A percentile compares a stretch with the other conserved stretches of the same genome.
phyloP scores from a whole-genome alignment of 805 yeast genomes.

The Metschnikowia borealis region DNA sequence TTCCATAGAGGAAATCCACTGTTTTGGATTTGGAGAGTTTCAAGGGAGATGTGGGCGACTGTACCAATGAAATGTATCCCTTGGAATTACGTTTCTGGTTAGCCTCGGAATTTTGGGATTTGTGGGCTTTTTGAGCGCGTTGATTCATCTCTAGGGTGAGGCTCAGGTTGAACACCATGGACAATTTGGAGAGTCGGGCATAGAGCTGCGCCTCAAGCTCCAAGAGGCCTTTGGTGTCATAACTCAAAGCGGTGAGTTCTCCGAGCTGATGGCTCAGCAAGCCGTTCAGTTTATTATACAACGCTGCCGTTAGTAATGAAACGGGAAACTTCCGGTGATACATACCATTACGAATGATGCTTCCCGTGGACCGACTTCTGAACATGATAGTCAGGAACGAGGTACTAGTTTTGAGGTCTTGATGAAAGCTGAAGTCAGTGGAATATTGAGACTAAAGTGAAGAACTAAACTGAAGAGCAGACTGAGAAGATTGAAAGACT shows the following conservation, averaged over 20 bases:
- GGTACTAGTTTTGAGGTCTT: too few relatives aligned
- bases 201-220: neutral
- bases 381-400: neutral
- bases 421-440: too few relatives aligned
- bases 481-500: too few relatives aligned
- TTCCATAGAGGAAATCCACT: neutral
- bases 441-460: too few relatives aligned
- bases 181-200: neutral
- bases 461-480: too few relatives aligned
- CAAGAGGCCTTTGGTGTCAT: slow-evolving; percentile 22
- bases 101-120: neutral
- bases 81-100: too few relatives aligned
- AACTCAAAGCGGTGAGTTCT: slow-evolving; percentile 47
- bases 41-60: neutral
- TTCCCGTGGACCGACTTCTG: neutral
- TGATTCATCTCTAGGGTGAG: neutral
- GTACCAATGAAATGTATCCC: too few relatives aligned
- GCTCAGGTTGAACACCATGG: neutral
- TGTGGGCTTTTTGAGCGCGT: neutral
- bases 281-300: slow-evolving; percentile 51
- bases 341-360: slow-evolving; percentile 14
- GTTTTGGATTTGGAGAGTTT: neutral
- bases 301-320: slow-evolving; percentile 29
- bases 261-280: slow-evolving; percentile 55
- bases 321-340: neutral